Base-by-base conservation (phyloP, 2,329 filamentous ascomycete species). In the Cordyceps militaris region DNA sequence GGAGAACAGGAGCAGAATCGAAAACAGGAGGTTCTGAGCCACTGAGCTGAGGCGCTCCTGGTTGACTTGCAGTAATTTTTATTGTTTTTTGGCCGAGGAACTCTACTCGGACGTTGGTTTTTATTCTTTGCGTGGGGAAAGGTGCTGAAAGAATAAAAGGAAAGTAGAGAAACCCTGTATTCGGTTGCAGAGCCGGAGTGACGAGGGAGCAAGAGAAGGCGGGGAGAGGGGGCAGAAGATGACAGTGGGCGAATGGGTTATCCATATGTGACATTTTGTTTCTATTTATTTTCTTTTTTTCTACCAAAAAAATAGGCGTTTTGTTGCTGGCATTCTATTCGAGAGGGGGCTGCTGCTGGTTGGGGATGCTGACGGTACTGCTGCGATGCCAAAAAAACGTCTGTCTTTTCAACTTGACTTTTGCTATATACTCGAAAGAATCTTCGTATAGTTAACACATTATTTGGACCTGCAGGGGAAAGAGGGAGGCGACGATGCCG, bases 11-110 rank as follows among this genome's bases (percentile, higher is more conserved):
- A 52, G n/a, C 49, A 57, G 48, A 59, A 19, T 56, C 63, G 50
- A 60, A 63, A 64, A 58, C 60, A 64, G 58, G 61, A 66, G 53
- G 61, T 64, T 63, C 46, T 63, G 48, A 62, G 61, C 53, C 63
- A 64, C 50, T 60, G 32, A 48, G 51, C 40, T 60, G 32, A 48
- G 51, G 26, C 34, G 28, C 34, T n/a, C 10, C 11, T 52, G 19
- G 19, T 24, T 23, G 19, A 6, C 56, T 56, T 56, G 60, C 32
- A 51, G 30, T 28, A 2, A 19, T 47, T 11, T 2, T 14, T 30
- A 36, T 38, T 26, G n/a, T 6, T 23, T 23, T 13, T 21, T 4
- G 8, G 21, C 3, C 13, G 3, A 21, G 14, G 34, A 21, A 23
- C 8, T 47, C 14, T 9, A 3, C 4, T 28, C 23, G 49, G 30